Evolutionary conservation across 352 stramenopile genomes (phyloP), one percentile per base, ranked within the genome.

Genomic region (Phytophthora macrochlamydospora): DNA sequence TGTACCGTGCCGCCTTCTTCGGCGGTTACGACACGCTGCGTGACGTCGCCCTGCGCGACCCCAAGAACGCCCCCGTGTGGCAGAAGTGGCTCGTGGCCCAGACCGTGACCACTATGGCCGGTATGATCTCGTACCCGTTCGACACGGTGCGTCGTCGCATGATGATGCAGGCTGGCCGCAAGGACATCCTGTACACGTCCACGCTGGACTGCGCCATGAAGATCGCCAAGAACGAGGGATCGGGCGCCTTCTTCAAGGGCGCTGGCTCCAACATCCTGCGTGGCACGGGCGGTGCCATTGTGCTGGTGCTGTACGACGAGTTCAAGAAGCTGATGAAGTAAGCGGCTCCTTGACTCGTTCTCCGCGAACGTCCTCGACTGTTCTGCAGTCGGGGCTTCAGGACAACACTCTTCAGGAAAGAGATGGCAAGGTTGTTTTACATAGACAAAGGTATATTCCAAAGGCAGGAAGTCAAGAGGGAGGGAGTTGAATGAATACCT

Each of bases 221-320:
- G 91, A 99, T 99, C 76, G 65, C 97, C 40, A 86, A 89, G 63
- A 94, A 99, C 55, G 98, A 99, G 87, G 98, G 98, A 73, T 65
- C 75, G 43, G 67, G 80, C 51, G 97, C 97, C 56, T 97, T 99
- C 76, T 99, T 99, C 92, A 99, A 99, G 94, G 98, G 98, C 74
- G 97, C 97, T 57, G 96, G 95, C 70, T 98, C 97, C 65, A 99
- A 99, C 84, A 83, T 98, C 66, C 97, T 99, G 76, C 97, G 98
- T 98, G 98, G 96, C 67, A 98, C 98, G 72, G 97, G 97, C 74
- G 96, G 97, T 82, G 97, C 98, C 56, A 89, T 99, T 58, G 97
- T 99, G 62, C 92, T 99, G 83, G 97, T 99, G 48, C 80, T 99
- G 68, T 99, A 99, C 90, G 98, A 98, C 68, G 97, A 99, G 85